Evolutionary conservation across 306 rosid species (phyloP), one percentile per base, ranked within the genome.

Genomic region (Vicia faba): DNA sequence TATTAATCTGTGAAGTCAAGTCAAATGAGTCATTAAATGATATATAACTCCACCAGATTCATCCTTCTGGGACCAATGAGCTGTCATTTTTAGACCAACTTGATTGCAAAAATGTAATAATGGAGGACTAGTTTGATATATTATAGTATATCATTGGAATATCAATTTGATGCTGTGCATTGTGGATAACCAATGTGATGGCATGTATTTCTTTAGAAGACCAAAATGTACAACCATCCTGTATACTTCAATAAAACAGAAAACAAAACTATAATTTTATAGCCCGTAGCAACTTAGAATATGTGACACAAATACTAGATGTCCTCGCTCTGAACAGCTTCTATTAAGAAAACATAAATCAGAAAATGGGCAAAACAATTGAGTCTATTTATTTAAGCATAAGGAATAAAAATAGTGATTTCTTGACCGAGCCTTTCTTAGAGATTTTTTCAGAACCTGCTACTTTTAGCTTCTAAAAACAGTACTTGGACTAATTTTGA

Each of bases 21-120:
- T 23, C 36, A 65, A 35, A 66, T 12, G 10, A 57, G 67, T 48
- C 73, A 66, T 66, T 46, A 53, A 58, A 58, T 58, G 67, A 66
- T 58, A n/a, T n/a, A n/a, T n/a, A 57, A 35, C 49, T 25, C 10
- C 66, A 33, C 3, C 66, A 29, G 28, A 29, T 73, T 54, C 54
- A 31, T 33, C 46, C 55, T 61, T 31, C 38, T 15, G 14, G 25
- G 28, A 40, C 45, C 74, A 57, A 70, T 11, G 23, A 38, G 53
- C 14, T 4, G 38, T 50, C 53, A 53, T 36, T 62, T 72, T 5
- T 61, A 15, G 39, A 73, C 8, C 16, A 31, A 31, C 15, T 72
- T 28, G 36, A 35, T 25, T 19, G n/a, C 10, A 45, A 46, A 70
- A 19, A 45, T 16, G 67, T 18, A 49, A 46, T 23, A 20, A n/a